Base-by-base conservation (phyloP, 1,284 basidiomycete species). In the Serendipita sp. region DNA sequence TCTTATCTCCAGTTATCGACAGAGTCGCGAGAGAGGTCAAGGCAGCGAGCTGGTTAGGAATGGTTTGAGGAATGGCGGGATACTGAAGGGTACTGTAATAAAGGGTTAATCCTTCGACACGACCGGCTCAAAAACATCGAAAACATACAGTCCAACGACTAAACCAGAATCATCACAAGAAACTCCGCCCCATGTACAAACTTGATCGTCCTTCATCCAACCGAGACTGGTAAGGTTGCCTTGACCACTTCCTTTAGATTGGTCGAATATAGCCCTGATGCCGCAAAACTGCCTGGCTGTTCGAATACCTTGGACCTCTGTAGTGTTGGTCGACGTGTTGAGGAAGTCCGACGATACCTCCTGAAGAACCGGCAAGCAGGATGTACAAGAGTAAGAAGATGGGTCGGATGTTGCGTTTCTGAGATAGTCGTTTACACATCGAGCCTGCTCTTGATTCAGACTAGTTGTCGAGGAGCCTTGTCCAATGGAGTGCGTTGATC, bases 121-220 rank as follows among this genome's bases (percentile, higher is more conserved):
- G 22, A 22, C 22, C 22, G 22, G 22, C 22, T 22, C 22, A 22
- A 22, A 22, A 34, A 12, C 43, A 6, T n/a, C 30, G 26, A 41
- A 3, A 17, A 74, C 80, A 67, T 64, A 81, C 79, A 81, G 66
- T 30, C 73, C 74, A n/a, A 72, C 70, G 2, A 81, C 74, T 29
- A 69, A 68, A 1, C 78, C 78, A 17, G 72, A 70, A 1, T 71
- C 69, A 66, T 77, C 74, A 64, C 79, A 81, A 29, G 65, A 68
- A 1, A 81, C 75, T 1, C 80, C 80, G 13, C 67, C 71, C 79
- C 79, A 81, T 0, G 74, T 69, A 66, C 80, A 81, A 64, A 79
- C 78, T 41, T 73, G 71, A 30, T 75, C 68, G 62, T 80, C 76
- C 65, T 76, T 73, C 53, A 75, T 73, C 79, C 79, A 81, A 1